Conservation (phyloP, 192 early-diverging fungal genomes). For the Chytriomyces sp. region DNA sequence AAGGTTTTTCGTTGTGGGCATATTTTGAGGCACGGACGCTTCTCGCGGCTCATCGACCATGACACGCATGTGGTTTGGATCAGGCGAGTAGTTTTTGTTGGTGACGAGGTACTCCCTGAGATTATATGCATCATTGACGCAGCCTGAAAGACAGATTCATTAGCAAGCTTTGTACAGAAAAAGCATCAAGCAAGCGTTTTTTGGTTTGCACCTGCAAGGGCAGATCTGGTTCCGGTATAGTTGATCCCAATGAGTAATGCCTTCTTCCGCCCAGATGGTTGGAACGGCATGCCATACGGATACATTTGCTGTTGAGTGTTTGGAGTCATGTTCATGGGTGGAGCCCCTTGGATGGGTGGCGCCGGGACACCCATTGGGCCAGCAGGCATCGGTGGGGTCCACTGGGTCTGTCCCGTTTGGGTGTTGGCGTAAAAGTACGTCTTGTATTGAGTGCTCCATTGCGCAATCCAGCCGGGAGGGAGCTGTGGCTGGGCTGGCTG, state of each 20-base stretch:
- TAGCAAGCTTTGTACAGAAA: background rate
- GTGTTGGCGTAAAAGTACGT: conserved; percentile 40
- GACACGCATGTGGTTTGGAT: conserved; percentile 16
- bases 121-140: conserved; percentile 47
- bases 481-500: conserved; percentile 12
- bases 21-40: conserved; percentile 33
- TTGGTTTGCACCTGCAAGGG: background rate
- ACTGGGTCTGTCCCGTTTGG: conserved; percentile 39
- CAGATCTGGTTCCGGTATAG: conserved; percentile 28
- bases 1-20: conserved; percentile 58
- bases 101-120: conserved; percentile 20
- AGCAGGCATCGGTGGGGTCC: conserved; percentile 15
- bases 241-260: conserved; percentile 47
- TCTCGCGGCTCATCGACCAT: conserved; percentile 48
- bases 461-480: conserved; percentile 45
- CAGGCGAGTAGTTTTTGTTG: conserved; percentile 39
- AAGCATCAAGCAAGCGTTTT: background rate
- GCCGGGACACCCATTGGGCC: background rate
- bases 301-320: background rate
- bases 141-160: conserved; percentile 10
- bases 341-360: background rate
- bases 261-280: conserved; percentile 23
- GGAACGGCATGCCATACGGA: background rate
- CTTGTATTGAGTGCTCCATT: conserved; percentile 31
- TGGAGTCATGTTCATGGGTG: too few relatives aligned